Base-by-base conservation (phyloP, 1,139 yeast genomes). In the Taphrina betulina region DNA sequence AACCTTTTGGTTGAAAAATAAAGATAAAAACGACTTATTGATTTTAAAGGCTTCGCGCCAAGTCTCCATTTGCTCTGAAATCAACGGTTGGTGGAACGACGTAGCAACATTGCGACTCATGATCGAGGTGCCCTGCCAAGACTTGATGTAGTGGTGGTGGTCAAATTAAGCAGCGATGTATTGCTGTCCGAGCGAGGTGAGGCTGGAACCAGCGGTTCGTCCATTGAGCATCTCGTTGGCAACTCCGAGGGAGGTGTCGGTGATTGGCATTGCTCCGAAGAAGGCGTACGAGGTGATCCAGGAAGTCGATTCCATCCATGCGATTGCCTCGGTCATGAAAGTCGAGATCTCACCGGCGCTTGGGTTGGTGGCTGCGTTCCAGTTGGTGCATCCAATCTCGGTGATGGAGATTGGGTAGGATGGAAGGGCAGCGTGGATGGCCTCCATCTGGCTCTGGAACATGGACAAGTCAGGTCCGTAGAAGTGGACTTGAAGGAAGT, bases 341-440 rank as follows among this genome's bases (percentile, higher is more conserved):
- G 29, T 37, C 2, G 46, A 40, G 22, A 53, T 53, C 22, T 53
- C 44, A 14, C 24, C 45, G 2, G 53, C 40, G 17, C 34, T 20
- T 5, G 52, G 52, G 45, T 43, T 41, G 7, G 46, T 53, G 28
- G 57, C 45, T 10, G 35, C 8, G 29, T 53, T 42, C 57, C 57
- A 53, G 52, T 43, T 53, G 28, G 57, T 53, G 45, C 41, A 53
- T 19, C 50, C 57, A 24, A 43, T 40, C 36, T 53, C 57, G 28
- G 51, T 36, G 43, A 53, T 38, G 45, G 45, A 44, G 22, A 53
- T 33, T 20, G 40, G 44, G 19, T 28, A 24, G 34, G 19, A 17
- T 41, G 54, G 54, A 45, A 42, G 42, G n/a, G 56, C 51, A 20
- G 51, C 29, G 43, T 52, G 56, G 24, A 42, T 42, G 22, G 45